phyloP scores from a whole-genome alignment of 1,139 yeast species.

The Arxiozyma slooffiae region DNA sequence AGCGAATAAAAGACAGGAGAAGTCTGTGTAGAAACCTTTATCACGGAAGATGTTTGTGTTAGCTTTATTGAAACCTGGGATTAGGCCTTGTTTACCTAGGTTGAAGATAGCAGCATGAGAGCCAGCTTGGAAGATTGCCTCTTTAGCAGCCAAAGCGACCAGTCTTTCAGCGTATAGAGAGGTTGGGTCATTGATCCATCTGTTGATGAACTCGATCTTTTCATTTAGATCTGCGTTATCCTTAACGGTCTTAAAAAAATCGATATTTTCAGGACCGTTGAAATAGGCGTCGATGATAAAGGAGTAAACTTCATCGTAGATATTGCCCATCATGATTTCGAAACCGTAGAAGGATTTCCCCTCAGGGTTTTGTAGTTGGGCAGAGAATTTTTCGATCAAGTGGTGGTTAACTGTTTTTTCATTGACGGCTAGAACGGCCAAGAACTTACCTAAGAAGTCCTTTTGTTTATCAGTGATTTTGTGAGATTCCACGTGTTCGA shows the following conservation, averaged over 20 bases:
- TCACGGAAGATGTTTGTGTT: constrained; percentile 96
- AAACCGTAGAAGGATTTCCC: constrained; percentile 98
- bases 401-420: constrained; percentile 97
- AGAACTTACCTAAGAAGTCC: constrained; percentile 77
- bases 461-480: constrained; percentile 80
- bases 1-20: constrained; percentile 89
- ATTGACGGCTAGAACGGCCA: constrained; percentile 97
- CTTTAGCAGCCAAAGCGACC: constrained; percentile 97
- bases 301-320: constrained; percentile 95
- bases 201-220: constrained; percentile 96
- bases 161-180: constrained; percentile 91
- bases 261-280: constrained; percentile 86
- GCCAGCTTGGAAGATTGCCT: constrained; percentile 96
- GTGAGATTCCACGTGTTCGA: constrained; percentile 73
- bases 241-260: constrained; percentile 83
- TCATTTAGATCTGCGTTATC: constrained; percentile 87
- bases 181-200: constrained; percentile 84
- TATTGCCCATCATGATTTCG: constrained; percentile 99
- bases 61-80: constrained; percentile 98
- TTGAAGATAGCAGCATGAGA: constrained; percentile 97
- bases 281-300: constrained; percentile 87
- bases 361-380: constrained; percentile 95
- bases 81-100: constrained; percentile 96
- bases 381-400: constrained; percentile 90
- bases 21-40: constrained; percentile 97